A percentile compares a stretch with the other conserved stretches of the same genome.
Conservation (phyloP, 2,329 filamentous ascomycete genomes). For the Phaeosphaeria sp. region DNA sequence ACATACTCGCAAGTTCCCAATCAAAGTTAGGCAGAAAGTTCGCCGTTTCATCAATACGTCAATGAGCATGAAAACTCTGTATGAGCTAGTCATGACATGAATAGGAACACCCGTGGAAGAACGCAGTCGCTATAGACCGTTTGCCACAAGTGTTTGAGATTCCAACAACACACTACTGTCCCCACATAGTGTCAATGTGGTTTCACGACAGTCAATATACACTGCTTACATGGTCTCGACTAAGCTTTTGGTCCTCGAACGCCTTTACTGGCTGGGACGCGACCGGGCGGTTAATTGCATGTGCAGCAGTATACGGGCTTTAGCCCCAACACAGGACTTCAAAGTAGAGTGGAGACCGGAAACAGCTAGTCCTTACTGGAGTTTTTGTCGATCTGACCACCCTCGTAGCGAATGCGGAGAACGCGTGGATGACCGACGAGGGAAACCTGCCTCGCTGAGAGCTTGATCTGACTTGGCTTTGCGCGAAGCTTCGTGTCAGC, state of each 20-base stretch:
- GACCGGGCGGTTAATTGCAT: background rate
- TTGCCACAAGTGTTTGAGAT: background rate
- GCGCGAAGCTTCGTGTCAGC: background rate
- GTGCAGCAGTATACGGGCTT: background rate
- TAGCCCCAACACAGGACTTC: background rate
- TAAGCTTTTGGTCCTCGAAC: background rate
- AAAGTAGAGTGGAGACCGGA: background rate
- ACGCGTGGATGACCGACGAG: background rate
- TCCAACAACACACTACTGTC: background rate
- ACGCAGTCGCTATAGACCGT: background rate
- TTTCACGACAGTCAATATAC: background rate
- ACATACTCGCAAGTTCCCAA: too few species aligned
- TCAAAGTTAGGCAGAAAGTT: too few species aligned
- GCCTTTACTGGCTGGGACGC: background rate
- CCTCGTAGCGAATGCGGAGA: background rate
- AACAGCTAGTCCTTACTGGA: background rate
- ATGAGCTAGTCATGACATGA: background rate
- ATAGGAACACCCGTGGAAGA: background rate
- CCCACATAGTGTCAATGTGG: background rate
- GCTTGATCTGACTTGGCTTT: slow-evolving; percentile 1
- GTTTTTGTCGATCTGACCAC: background rate
- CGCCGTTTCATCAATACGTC: too few species aligned
- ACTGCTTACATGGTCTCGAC: background rate
- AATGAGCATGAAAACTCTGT: background rate
- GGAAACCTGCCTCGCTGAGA: background rate